These are phyloP conservation scores for Starmerella bombi DNA, from an alignment of 805 yeast genomes.

Conservation along the genomic window DNA sequence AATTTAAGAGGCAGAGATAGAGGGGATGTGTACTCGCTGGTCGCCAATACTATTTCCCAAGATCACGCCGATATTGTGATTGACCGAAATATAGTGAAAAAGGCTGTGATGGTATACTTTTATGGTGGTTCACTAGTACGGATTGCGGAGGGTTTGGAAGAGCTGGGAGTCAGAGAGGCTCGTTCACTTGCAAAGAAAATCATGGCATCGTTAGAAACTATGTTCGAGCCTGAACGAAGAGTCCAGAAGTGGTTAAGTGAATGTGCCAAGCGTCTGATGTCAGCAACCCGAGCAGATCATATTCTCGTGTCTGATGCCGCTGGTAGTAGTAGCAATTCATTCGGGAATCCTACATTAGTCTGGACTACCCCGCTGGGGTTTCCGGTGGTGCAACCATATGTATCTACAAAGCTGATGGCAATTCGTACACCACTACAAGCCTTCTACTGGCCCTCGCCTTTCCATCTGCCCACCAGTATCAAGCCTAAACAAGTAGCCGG, in stretches of 20 bases:
- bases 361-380: conserved; percentile 90
- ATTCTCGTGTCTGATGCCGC: background rate
- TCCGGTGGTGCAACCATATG: conserved; percentile 87
- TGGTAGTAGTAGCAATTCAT: background rate
- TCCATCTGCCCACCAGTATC: conserved; percentile 59
- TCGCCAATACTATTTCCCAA: conserved; percentile 16
- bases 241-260: conserved; percentile 75
- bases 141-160: background rate
- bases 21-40: conserved; percentile 35
- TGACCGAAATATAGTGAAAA: conserved; percentile 64
- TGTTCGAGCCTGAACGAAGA: conserved; percentile 3
- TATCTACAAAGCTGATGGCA: conserved; percentile 44
- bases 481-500: conserved; percentile 71
- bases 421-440: conserved; percentile 67
- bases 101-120: conserved; percentile 88
- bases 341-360: conserved; percentile 7
- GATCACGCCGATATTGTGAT: conserved; percentile 27
- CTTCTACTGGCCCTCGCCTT: conserved; percentile 64
- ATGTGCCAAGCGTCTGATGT: conserved; percentile 60
- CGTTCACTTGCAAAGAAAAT: background rate
- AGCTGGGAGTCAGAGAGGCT: background rate
- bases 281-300: conserved; percentile 53
- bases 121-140: conserved; percentile 68
- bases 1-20: conserved; percentile 41
- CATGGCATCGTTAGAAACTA: background rate